Conservation (phyloP, 2,329 filamentous ascomycete species). For the Penicillium capsulatum region DNA sequence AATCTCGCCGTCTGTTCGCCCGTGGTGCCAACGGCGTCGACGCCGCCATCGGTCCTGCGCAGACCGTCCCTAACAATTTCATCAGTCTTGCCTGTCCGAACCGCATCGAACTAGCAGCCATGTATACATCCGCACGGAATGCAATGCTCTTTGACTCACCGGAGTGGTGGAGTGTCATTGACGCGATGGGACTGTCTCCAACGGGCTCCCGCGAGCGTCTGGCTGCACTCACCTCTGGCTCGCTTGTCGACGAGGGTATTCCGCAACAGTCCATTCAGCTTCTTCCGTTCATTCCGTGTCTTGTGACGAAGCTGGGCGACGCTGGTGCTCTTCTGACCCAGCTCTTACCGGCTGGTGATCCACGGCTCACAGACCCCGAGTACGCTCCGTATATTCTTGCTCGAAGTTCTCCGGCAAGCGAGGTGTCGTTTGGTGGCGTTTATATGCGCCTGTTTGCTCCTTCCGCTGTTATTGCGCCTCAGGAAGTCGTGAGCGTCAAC, state of each 20-base stretch:
- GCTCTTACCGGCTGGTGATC: slow-evolving; percentile 64
- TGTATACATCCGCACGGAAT: slow-evolving; percentile 67
- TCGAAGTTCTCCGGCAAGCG: slow-evolving; percentile 50
- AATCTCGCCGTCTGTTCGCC: slow-evolving; percentile 66
- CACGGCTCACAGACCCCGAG: slow-evolving; percentile 59
- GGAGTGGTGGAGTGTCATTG: slow-evolving; percentile 75
- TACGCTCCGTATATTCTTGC: slow-evolving; percentile 68
- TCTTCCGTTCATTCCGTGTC: slow-evolving; percentile 78
- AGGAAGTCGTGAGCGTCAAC: slow-evolving; percentile 81
- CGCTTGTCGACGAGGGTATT: slow-evolving; percentile 72
- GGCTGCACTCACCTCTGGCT: slow-evolving; percentile 59
- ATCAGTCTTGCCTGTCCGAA: slow-evolving; percentile 80
- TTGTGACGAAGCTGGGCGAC: slow-evolving; percentile 77
- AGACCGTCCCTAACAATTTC: slow-evolving; percentile 57
- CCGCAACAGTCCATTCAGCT: slow-evolving; percentile 80
- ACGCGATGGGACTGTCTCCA: slow-evolving; percentile 69
- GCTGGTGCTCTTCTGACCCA: slow-evolving; percentile 72
- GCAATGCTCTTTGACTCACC: slow-evolving; percentile 64
- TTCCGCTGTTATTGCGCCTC: slow-evolving; percentile 55
- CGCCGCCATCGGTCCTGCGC: slow-evolving; percentile 30
- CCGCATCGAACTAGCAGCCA: slow-evolving; percentile 70
- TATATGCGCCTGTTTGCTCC: slow-evolving; percentile 76
- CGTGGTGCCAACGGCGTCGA: slow-evolving; percentile 14
- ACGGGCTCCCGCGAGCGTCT: slow-evolving; percentile 67
- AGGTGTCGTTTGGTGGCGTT: slow-evolving; percentile 66